A percentile compares a stretch with the other conserved stretches of the same genome.
Evolutionary conservation across 2,329 filamentous ascomycete species (phyloP).

Genomic region (Pseudodiploospora longispora): DNA sequence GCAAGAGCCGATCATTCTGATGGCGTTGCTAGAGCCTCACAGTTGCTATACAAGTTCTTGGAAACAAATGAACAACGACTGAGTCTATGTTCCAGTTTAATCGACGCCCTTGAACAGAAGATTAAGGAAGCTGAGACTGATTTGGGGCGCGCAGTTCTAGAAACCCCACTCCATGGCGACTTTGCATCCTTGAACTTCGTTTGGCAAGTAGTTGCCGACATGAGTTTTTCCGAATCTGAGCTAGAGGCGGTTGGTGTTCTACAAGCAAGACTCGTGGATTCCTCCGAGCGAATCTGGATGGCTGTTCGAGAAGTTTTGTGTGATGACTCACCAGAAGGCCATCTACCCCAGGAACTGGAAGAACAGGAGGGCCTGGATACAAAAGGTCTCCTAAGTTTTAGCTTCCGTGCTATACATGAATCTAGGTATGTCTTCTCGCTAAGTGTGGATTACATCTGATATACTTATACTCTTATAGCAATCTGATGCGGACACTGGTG

Average conservation of each 20-base stretch:
- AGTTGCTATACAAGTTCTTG: conserved; percentile 57
- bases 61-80: conserved; percentile 32
- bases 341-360: conserved; percentile 68
- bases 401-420: conserved; percentile 91
- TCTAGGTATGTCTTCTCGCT: conserved; percentile 54
- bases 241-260: conserved; percentile 29
- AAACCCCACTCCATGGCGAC: conserved; percentile 60
- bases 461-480: conserved; percentile 37
- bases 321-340: conserved; percentile 88
- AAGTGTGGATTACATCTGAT: no score
- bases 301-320: conserved; percentile 73
- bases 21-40: conserved; percentile 71
- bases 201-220: conserved; percentile 42
- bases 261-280: conserved; percentile 48
- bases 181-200: conserved; percentile 57
- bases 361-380: conserved; percentile 65
- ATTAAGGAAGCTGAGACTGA: conserved; percentile 55
- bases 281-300: conserved; percentile 66
- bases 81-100: conserved; percentile 47
- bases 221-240: conserved; percentile 29
- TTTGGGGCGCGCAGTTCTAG: conserved; percentile 57
- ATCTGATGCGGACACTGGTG: conserved; percentile 59
- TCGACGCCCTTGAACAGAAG: conserved; percentile 56
- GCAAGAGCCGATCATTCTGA: conserved; percentile 89
- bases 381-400: conserved; percentile 88